A percentile compares a stretch with the other conserved stretches of the same genome.
phyloP scores from a whole-genome alignment of 1,284 basidiomycete species.

The Moniliella sp. region DNA sequence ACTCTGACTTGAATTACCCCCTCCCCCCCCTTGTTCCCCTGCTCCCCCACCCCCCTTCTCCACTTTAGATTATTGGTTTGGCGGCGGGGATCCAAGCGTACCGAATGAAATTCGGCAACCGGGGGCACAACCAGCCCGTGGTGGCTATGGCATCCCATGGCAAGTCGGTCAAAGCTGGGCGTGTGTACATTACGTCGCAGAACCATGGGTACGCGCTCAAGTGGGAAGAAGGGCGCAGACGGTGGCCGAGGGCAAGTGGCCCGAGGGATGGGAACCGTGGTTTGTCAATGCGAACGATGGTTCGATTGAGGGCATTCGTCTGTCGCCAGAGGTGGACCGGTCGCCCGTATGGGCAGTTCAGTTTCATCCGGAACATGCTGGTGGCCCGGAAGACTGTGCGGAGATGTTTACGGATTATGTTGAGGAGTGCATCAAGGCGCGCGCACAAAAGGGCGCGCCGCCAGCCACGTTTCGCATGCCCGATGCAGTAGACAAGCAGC shows the following conservation, averaged over 20 bases:
- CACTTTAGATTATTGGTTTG: constrained; percentile 80
- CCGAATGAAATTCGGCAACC: constrained; percentile 89
- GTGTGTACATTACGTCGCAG: constrained; percentile 73
- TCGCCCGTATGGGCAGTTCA: constrained; percentile 26
- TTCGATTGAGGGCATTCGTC: constrained; percentile 28
- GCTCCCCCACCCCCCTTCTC: too few relatives aligned
- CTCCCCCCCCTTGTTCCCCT: too few relatives aligned
- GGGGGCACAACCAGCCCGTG: constrained; percentile 95
- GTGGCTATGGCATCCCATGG: constrained; percentile 71
- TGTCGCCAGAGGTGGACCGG: constrained; percentile 6
- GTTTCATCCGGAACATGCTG: constrained; percentile 31
- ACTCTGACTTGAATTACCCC: too few relatives aligned
- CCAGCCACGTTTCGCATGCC: too few relatives aligned
- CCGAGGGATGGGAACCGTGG: constrained; percentile 27
- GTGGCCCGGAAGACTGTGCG: constrained; percentile 29
- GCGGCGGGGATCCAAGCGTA: constrained; percentile 89
- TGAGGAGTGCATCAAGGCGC: too few relatives aligned
- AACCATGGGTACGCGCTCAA: constrained; percentile 38
- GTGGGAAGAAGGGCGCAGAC: constrained; percentile 33
- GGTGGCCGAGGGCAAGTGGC: constrained; percentile 28
- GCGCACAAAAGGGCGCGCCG: too few relatives aligned
- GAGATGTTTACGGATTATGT: constrained; percentile 30
- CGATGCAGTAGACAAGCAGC: too few relatives aligned
- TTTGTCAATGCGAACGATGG: constrained; percentile 32
- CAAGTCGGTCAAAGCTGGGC: constrained; percentile 64